These are phyloP conservation scores for Chiua sp. DNA, from an alignment of 1,284 basidiomycete genomes.

Conservation along the genomic window DNA sequence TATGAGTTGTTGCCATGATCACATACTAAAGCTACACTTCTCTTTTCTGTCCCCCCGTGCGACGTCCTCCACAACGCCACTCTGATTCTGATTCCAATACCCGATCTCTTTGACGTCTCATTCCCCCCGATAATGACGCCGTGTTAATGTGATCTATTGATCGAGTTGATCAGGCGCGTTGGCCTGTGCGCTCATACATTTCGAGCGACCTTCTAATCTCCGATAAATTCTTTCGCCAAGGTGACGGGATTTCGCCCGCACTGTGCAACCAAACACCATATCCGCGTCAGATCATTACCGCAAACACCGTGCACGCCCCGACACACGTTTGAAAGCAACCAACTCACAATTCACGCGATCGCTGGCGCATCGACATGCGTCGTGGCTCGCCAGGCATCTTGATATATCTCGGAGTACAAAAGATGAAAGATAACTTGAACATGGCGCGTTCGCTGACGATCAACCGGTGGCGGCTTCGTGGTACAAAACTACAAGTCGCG, in stretches of 20 bases:
- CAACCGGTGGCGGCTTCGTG: too few species aligned
- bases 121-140: neutral
- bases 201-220: slow-evolving; percentile 40
- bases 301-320: too few species aligned
- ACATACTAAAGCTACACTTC: slow-evolving; percentile 29
- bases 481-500: too few species aligned
- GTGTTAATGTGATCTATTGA: slow-evolving; percentile 1
- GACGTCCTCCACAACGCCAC: too few species aligned
- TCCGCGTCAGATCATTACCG: too few species aligned
- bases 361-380: slow-evolving; percentile 27
- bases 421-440: slow-evolving; percentile 38
- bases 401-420: slow-evolving; percentile 38
- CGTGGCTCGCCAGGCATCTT: slow-evolving; percentile 36
- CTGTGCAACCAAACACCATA: slow-evolving; percentile 11
- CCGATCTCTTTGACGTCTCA: neutral
- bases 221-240: slow-evolving; percentile 34
- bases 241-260: slow-evolving; percentile 32
- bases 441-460: slow-evolving; percentile 3
- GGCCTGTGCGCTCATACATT: slow-evolving; percentile 18
- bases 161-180: slow-evolving; percentile 17
- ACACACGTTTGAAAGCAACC: too few species aligned
- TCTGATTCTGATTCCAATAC: too few species aligned
- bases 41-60: neutral
- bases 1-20: slow-evolving; percentile 9
- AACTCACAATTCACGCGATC: slow-evolving; percentile 33